These are phyloP conservation scores for Pholiota molesta DNA, from an alignment of 768 basidiomycete genomes.

Conservation along the genomic window DNA sequence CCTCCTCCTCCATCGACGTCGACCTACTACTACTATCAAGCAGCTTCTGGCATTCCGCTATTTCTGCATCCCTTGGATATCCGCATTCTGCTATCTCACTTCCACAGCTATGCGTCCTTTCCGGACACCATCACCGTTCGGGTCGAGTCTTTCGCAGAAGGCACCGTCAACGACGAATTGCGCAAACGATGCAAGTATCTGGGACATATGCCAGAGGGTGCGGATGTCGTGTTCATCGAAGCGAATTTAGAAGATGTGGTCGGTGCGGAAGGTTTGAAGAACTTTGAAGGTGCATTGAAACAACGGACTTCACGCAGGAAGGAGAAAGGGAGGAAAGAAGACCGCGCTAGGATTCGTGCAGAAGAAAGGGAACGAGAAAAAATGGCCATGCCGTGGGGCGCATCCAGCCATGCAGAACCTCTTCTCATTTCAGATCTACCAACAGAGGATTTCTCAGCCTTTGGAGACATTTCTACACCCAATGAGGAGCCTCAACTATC, in stretches of 20 bases:
- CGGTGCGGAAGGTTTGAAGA: constrained; percentile 72
- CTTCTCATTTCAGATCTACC: constrained; percentile 27
- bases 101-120: constrained; percentile 77
- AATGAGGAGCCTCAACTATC: background rate
- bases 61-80: constrained; percentile 97
- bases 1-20: constrained; percentile 86
- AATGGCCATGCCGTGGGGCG: constrained; percentile 33
- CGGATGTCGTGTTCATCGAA: constrained; percentile 94
- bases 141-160: constrained; percentile 77
- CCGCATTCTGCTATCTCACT: constrained; percentile 87
- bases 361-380: constrained; percentile 78
- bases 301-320: constrained; percentile 72
- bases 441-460: constrained; percentile 25
- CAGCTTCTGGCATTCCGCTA: constrained; percentile 85
- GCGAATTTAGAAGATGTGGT: constrained; percentile 82
- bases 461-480: constrained; percentile 12
- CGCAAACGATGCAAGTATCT: constrained; percentile 96
- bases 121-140: constrained; percentile 80
- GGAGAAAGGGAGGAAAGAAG: constrained; percentile 86
- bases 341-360: constrained; percentile 75
- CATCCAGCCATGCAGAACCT: constrained; percentile 15
- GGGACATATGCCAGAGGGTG: constrained; percentile 86
- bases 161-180: constrained; percentile 89
- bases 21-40: constrained; percentile 96
- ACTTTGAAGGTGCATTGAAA: constrained; percentile 83